Base-by-base conservation (phyloP, 176 grass and related monocot genomes). In the Musa schizocarpa region DNA sequence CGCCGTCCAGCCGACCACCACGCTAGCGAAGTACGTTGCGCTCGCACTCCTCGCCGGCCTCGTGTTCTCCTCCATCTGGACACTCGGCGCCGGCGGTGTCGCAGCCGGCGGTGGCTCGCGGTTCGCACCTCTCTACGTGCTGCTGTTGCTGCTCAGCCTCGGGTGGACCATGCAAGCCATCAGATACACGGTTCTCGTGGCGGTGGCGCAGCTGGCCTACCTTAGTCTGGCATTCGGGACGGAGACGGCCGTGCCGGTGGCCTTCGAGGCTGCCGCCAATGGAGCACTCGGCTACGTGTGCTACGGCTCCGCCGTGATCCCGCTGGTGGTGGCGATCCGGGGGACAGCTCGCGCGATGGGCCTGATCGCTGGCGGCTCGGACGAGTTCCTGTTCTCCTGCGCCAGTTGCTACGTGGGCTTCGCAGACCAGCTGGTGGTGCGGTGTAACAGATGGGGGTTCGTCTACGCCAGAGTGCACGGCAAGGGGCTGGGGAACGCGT, bases 341-440 rank as follows among this genome's bases (percentile, higher is more conserved):
- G 84, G 84, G 26, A 74, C 81, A 2, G 88, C 94, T 69, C 88
- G 86, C 71, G 85, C 75, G 65, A 89, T 87, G 69, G 79, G 84
- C 8, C 49, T 75, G 1, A 56, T 85, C 25, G 63, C 86, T 17
- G 71, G 86, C 25, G 86, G 80, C 58, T 69, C 89, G 1, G 94
- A 98, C 1, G 88, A 98, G 72, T 98, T 98, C 86, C 81, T 96
- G 12, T 92, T 84, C 81, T 83, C 93, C 12, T 90, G 94, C 78
- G 75, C 16, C 58, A 86, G 80, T 13, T 98, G 85, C 56, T 87
- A 86, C 85, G 22, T 81, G 13, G 56, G n/a, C 55, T 53, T 87
- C 67, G 89, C 94, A 53, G 84, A 89, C 19, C 83, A 81, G 56
- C 71, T 98, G 86, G 72, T 98, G 54, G 79, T 78, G 74, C 71